Evolutionary conservation across 805 yeast species (phyloP), one percentile per base, ranked within the genome.

Genomic region (Candida wancherniae): DNA sequence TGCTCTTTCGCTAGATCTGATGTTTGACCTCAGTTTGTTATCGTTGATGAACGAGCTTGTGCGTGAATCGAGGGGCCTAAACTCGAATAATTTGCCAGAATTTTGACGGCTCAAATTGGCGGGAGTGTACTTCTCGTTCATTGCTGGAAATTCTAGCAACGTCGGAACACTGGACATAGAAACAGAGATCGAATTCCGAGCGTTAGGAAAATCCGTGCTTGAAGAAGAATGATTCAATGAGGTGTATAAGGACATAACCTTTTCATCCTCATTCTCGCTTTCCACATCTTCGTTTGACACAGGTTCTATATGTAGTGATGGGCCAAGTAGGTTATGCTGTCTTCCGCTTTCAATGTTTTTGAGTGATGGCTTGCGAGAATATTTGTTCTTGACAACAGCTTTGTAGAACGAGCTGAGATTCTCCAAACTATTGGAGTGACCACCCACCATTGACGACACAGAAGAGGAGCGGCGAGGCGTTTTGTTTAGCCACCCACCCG

Each of bases 181-280:
- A 3, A 31, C 14, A 5, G 36, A 12, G 5, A 37, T 28, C 14
- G 31, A 34, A 11, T 29, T 37, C 7, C 30, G 39, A 3, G 47
- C 40, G 11, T 43, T 20, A 6, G 40, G n/a, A n/a, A n/a, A n/a
- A n/a, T n/a, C n/a, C 21, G 38, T 24, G 6, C 27, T 36, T 4
- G 40, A 20, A 12, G 32, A 18, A 26, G 39, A 43, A 19, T 59
- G 63, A 25, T 62, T 61, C 47, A 77, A 50, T 0, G 80, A 71
- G 0, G 81, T 71, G 45, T 77, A 78, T 14, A 77, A 51, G 0
- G 84, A 76, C 84, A 79, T 77, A 0, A 77, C 80, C 9, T 75
- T 73, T 43, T 79, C 84, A 50, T 79, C 84, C 46, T 78, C 85
- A 34, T 55, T 56, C 37, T 67, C 71, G 39, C 66, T 60, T 26